A percentile compares a stretch with the other conserved stretches of the same genome.
phyloP scores from a whole-genome alignment of 2,329 filamentous ascomycete genomes.

The Fusarium sp. region DNA sequence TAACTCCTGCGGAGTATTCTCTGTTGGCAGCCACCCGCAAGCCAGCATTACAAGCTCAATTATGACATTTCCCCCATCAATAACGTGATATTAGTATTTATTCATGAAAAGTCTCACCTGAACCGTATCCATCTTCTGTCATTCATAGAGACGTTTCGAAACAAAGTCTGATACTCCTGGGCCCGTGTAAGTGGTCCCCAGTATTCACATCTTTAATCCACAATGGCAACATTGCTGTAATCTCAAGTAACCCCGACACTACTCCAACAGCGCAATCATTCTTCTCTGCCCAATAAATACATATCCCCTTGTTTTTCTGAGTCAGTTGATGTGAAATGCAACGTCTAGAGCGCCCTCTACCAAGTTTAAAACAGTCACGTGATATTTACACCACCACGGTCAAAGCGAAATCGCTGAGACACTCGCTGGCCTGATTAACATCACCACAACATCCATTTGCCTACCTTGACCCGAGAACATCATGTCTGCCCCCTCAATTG shows the following conservation, averaged over 20 bases:
- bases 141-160: background rate
- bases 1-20: background rate
- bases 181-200: background rate
- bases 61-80: background rate
- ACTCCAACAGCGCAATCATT: background rate
- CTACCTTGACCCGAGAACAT: slow-evolving; percentile 12
- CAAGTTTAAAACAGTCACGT: background rate
- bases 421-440: background rate
- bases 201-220: background rate
- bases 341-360: background rate
- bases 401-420: background rate
- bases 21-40: accelerated
- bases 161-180: background rate
- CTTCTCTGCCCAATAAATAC: background rate
- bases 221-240: background rate
- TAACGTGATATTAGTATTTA: background rate
- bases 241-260: background rate
- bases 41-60: accelerated
- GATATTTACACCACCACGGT: background rate
- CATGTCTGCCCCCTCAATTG: slow-evolving; percentile 26
- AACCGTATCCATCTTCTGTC: too few species aligned
- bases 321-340: background rate
- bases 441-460: background rate
- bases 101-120: accelerated
- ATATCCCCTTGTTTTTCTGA: background rate